A percentile compares a stretch with the other conserved stretches of the same genome.
These are phyloP conservation scores for Anisodus acutangulus DNA, from an alignment of 257 asterid genomes.

Conservation along the genomic window DNA sequence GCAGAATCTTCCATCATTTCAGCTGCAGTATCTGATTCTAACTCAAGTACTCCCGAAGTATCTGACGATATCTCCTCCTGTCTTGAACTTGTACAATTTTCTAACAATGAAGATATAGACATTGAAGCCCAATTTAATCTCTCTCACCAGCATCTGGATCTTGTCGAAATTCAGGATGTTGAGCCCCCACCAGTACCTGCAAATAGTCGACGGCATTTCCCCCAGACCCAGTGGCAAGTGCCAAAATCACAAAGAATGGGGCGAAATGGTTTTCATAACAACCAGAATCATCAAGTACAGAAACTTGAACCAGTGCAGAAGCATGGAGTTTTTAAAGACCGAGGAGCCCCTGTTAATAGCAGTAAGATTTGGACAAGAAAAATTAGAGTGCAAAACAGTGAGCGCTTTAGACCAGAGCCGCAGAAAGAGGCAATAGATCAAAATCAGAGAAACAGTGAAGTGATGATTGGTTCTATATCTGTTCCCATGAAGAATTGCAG, in stretches of 20 bases:
- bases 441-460: conserved; percentile 54
- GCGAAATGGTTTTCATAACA: conserved; percentile 50
- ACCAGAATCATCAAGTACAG: conserved; percentile 50
- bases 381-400: conserved; percentile 49
- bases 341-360: conserved; percentile 41
- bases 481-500: conserved; percentile 50
- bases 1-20: conserved; percentile 54
- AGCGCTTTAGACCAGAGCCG: conserved; percentile 41
- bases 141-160: conserved; percentile 43
- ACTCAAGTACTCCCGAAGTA: conserved; percentile 44
- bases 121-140: conserved; percentile 49
- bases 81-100: conserved; percentile 46
- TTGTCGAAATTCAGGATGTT: conserved; percentile 44
- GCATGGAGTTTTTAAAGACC: conserved; percentile 54
- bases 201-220: conserved; percentile 40
- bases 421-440: conserved; percentile 45
- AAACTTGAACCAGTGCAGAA: conserved; percentile 61
- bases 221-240: conserved; percentile 55
- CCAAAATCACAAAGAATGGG: conserved; percentile 59
- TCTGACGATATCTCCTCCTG: conserved; percentile 40
- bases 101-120: conserved; percentile 49
- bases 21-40: conserved; percentile 45
- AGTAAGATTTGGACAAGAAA: conserved; percentile 83
- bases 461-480: conserved; percentile 83
- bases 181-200: conserved; percentile 45